These are phyloP conservation scores for Fusarium verrucosum DNA, from an alignment of 2,329 filamentous ascomycete species.

Conservation along the genomic window DNA sequence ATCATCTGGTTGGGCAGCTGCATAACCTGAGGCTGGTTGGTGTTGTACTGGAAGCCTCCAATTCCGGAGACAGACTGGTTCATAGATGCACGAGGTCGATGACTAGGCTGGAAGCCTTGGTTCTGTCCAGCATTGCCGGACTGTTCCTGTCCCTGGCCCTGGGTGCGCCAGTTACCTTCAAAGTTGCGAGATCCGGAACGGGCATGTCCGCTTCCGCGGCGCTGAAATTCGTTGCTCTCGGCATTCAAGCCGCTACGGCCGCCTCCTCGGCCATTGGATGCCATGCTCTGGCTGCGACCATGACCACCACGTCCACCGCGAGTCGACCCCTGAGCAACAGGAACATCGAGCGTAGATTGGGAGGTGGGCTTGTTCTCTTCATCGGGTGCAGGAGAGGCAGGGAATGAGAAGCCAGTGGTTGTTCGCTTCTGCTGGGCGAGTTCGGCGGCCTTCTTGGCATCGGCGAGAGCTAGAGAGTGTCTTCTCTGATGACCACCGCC, in stretches of 20 bases:
- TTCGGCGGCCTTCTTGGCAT: constrained; percentile 97
- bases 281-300: constrained; percentile 91
- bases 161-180: constrained; percentile 97
- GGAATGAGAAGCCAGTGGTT: constrained; percentile 94
- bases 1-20: constrained; percentile 88
- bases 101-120: constrained; percentile 88
- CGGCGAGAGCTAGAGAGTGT: constrained; percentile 92
- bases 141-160: constrained; percentile 70
- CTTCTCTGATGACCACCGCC: constrained; percentile 87
- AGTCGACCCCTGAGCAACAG: constrained; percentile 55
- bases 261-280: constrained; percentile 76
- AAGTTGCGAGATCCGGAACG: constrained; percentile 91
- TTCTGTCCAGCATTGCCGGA: constrained; percentile 60
- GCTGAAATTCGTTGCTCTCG: constrained; percentile 70
- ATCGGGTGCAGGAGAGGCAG: constrained; percentile 69
- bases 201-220: constrained; percentile 82
- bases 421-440: constrained; percentile 96
- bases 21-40: constrained; percentile 85
- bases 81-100: constrained; percentile 85
- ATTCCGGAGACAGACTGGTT: constrained; percentile 86
- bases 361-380: constrained; percentile 54
- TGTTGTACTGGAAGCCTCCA: constrained; percentile 85
- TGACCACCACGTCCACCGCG: constrained; percentile 69
- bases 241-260: constrained; percentile 72
- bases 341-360: constrained; percentile 47